Percentiles rank a stretch among this genome's conserved stretches.
Evolutionary conservation across 768 basidiomycete genomes (phyloP).

Genomic region (Termitomyces sp.): DNA sequence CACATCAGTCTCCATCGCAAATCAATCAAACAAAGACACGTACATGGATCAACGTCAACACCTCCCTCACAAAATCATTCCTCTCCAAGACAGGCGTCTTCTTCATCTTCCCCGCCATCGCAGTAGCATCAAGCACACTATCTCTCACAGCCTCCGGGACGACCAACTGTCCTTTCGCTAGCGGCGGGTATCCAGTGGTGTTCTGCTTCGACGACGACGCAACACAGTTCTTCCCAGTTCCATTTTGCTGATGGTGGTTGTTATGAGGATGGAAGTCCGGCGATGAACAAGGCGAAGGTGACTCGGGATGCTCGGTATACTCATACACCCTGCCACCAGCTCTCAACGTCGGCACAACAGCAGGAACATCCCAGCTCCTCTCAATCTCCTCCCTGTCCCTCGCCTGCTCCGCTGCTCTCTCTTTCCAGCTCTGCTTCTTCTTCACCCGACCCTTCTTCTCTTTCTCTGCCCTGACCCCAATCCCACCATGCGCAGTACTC

Average conservation of each 20-base stretch:
- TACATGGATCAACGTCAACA: slow-evolving; percentile 58
- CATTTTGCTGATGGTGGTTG: neutral
- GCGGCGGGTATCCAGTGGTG: slow-evolving; percentile 1
- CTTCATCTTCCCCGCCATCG: slow-evolving; percentile 12
- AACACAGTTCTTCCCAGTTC: neutral
- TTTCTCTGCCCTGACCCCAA: too few species aligned
- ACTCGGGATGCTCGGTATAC: slow-evolving; percentile 10
- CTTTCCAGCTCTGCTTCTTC: slow-evolving; percentile 23
- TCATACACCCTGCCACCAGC: slow-evolving; percentile 1
- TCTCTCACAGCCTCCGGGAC: slow-evolving; percentile 20
- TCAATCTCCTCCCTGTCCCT: slow-evolving; percentile 47
- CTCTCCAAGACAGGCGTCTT: slow-evolving; percentile 30
- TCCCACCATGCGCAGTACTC: neutral
- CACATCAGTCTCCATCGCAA: neutral
- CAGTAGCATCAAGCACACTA: slow-evolving; percentile 21
- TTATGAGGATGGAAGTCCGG: neutral
- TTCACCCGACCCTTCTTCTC: slow-evolving; percentile 3
- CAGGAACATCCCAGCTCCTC: slow-evolving; percentile 55
- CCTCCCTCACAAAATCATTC: slow-evolving; percentile 54
- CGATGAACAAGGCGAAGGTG: slow-evolving; percentile 10
- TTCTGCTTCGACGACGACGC: neutral
- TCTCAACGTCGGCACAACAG: slow-evolving; percentile 11
- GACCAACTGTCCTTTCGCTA: slow-evolving; percentile 8
- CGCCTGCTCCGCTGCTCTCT: slow-evolving; percentile 31
- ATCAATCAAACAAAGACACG: slow-evolving; percentile 17